phyloP scores from a whole-genome alignment of 169 alveolate species.

The Cryptosporidium meleagridis region DNA sequence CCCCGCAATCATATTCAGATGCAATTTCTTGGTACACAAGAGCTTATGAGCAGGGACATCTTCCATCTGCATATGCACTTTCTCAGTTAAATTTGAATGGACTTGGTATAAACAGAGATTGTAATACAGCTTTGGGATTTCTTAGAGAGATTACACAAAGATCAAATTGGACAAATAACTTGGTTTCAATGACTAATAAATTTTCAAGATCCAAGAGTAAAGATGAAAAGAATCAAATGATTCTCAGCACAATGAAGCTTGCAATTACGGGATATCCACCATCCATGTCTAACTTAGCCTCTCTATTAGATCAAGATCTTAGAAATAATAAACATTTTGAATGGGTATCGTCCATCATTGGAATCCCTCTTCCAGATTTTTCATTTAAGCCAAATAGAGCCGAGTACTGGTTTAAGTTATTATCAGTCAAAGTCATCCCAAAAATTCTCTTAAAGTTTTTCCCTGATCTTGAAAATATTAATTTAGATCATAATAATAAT shows the following conservation, averaged over 20 bases:
- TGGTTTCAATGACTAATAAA: background rate
- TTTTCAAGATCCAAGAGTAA: background rate
- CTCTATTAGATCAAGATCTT: constrained; percentile 22
- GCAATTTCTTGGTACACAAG: constrained; percentile 68
- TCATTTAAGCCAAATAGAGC: background rate
- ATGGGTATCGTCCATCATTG: constrained; percentile 23
- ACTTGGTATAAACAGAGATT: constrained; percentile 53
- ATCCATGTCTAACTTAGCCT: constrained; percentile 44
- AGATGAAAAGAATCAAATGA: background rate
- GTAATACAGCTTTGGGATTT: constrained; percentile 41
- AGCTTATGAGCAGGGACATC: constrained; percentile 72
- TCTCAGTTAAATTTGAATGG: constrained; percentile 58
- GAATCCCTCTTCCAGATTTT: constrained; percentile 2
- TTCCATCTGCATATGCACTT: constrained; percentile 71
- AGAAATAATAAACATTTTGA: background rate
- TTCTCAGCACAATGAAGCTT: constrained; percentile 35
- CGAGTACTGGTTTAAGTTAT: background rate
- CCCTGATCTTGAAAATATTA: background rate
- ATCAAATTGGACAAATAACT: background rate
- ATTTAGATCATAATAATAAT: background rate
- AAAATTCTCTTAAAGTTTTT: background rate
- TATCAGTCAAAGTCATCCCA: background rate
- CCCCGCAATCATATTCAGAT: constrained; percentile 54
- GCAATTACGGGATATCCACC: constrained; percentile 56
- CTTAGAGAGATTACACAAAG: background rate